Evolutionary conservation across 2,329 filamentous ascomycete genomes (phyloP), one percentile per base, ranked within the genome.

Genomic region (Fusarium sp.): DNA sequence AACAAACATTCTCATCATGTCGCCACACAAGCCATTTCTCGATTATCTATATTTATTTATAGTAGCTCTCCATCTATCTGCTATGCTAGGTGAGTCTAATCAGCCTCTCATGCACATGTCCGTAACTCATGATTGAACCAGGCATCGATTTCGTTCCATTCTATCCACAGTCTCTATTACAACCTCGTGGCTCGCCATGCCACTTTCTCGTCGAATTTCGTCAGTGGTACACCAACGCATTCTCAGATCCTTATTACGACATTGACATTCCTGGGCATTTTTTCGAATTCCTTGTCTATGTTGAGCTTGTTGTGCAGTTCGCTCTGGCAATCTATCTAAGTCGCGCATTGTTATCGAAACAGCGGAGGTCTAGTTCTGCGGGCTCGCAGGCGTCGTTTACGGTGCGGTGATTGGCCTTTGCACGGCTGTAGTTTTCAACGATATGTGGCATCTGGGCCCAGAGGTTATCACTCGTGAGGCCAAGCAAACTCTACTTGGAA

Each of bases 191-290:
- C 38, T 56, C 52, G 27, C 52, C 52, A 33, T 56, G 44, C 10
- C 52, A 56, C 29, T 45, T 56, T 21, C 18, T 56, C 23, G 9
- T 44, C 18, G 10, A 9, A 4, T 35, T 18, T 44, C 38, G 52
- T 7, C 38, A 14, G 10, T 56, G 52, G 52, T 56, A 44, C 27
- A 56, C 44, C 3, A 56, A 8, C 1, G n/a, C 38, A 21, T 18
- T 56, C 10, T 56, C 52, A 12, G 52, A 56, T 18, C 52, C 52
- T 42, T 56, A 56, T 25, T 56, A 56, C 11, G 4, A 25, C 12
- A 4, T 56, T 10, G n/a, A 25, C 4, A 21, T 31, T 10, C 52
- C 52, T 0, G 38, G 52, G 6, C 52, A 56, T 14, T 56, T 56
- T 10, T 56, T 56, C 15, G 52, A 56, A 14, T 56, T 56, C 8